phyloP scores from a whole-genome alignment of 768 basidiomycete species.

The Calocybe cyanea region DNA sequence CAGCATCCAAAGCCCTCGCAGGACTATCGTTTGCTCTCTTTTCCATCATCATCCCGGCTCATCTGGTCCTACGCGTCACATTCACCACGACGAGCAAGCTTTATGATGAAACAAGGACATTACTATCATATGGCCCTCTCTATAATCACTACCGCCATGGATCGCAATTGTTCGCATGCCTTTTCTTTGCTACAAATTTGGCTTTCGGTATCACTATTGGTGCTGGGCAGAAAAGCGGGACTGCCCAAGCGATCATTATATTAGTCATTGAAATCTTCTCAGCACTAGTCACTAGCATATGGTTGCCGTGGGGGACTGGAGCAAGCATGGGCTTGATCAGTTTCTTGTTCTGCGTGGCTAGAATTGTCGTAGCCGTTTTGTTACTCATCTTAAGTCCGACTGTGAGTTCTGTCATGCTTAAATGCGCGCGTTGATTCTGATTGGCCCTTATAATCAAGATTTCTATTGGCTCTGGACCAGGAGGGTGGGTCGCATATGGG shows the following conservation, averaged over 20 bases:
- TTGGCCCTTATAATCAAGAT: no score
- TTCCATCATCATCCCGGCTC: slow-evolving; percentile 71
- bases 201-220: slow-evolving; percentile 83
- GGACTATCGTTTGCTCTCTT: slow-evolving; percentile 77
- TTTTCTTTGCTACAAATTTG: slow-evolving; percentile 80
- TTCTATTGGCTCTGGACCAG: slow-evolving; percentile 73
- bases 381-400: slow-evolving; percentile 87
- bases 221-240: slow-evolving; percentile 85
- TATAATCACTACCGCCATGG: slow-evolving; percentile 95
- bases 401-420: slow-evolving; percentile 45
- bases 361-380: slow-evolving; percentile 87
- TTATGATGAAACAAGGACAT: slow-evolving; percentile 91
- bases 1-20: slow-evolving; percentile 71
- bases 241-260: slow-evolving; percentile 87
- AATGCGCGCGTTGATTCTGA: no score
- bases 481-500: slow-evolving; percentile 93
- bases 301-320: slow-evolving; percentile 96
- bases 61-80: slow-evolving; percentile 74
- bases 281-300: slow-evolving; percentile 85
- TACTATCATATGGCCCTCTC: slow-evolving; percentile 85
- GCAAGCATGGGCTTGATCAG: slow-evolving; percentile 96
- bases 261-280: slow-evolving; percentile 84
- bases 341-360: slow-evolving; percentile 87
- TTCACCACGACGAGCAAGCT: slow-evolving; percentile 83
- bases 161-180: slow-evolving; percentile 81